A percentile compares a stretch with the other conserved stretches of the same genome.
Conservation (phyloP, 306 rosid species). For the Elaeagnus macrophylla region DNA sequence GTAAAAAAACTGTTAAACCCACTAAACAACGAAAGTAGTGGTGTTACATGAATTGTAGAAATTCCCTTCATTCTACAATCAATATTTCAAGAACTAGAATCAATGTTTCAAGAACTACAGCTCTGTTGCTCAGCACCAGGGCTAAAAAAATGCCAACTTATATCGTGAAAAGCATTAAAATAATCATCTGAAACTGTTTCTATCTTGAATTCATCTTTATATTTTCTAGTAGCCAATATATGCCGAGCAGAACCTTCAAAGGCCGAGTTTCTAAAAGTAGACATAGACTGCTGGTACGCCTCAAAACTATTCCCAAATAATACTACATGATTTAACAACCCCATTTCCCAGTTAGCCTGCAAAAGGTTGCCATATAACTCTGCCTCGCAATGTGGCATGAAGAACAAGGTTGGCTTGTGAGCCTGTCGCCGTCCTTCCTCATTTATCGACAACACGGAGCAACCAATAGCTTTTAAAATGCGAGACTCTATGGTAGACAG, state of each 20-base stretch:
- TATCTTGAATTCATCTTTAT: constrained; percentile 44
- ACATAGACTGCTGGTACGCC: constrained; percentile 43
- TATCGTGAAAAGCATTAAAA: constrained; percentile 71
- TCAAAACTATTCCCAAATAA: constrained; percentile 80
- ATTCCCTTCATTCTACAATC: too few relatives aligned
- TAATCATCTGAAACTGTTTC: constrained; percentile 54
- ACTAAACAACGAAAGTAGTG: too few relatives aligned
- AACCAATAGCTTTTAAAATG: constrained; percentile 50
- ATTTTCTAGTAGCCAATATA: constrained; percentile 35
- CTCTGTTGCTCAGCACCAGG: constrained; percentile 26
- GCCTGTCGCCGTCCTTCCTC: constrained; percentile 67
- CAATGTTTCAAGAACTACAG: constrained; percentile 27
- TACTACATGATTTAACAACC: constrained; percentile 43
- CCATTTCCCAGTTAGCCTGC: constrained; percentile 58
- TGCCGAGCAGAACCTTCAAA: constrained; percentile 28
- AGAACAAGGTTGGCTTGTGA: constrained; percentile 30
- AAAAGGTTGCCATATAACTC: constrained; percentile 68
- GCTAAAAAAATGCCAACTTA: constrained; percentile 85
- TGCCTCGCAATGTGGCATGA: constrained; percentile 89
- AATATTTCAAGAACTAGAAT: constrained; percentile 10
- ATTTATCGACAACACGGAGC: constrained; percentile 51
- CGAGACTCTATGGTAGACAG: constrained; percentile 53
- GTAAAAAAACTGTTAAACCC: too few relatives aligned
- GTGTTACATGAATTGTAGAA: too few relatives aligned
- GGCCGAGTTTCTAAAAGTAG: constrained; percentile 38